Percentiles rank a stretch among this genome's conserved stretches.
Conservation (phyloP, 1,139 yeast genomes). For the Williopsis jadinii region DNA sequence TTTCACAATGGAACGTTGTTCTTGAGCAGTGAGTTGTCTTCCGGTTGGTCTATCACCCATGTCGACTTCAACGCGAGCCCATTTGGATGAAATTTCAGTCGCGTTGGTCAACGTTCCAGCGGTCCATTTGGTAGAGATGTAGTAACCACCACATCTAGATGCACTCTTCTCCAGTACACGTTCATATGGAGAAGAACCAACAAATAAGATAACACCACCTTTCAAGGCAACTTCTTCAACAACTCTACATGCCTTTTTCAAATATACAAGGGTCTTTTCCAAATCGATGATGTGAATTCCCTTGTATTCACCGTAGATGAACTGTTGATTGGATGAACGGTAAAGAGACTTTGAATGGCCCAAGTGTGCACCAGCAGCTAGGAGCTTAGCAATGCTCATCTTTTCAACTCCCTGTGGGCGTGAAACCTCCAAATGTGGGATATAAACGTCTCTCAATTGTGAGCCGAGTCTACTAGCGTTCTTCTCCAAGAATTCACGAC, state of each 20-base stretch:
- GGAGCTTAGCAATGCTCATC: slow-evolving; percentile 56
- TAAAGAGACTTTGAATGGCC: slow-evolving; percentile 81
- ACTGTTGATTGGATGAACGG: slow-evolving; percentile 86
- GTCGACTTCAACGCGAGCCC: slow-evolving; percentile 62
- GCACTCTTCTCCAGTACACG: slow-evolving; percentile 78
- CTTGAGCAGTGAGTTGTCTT: slow-evolving; percentile 43
- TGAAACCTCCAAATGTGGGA: slow-evolving; percentile 60
- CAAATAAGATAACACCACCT: slow-evolving; percentile 80
- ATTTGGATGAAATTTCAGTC: slow-evolving; percentile 61
- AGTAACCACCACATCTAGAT: slow-evolving; percentile 66
- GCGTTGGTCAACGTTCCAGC: slow-evolving; percentile 94
- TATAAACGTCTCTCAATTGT: slow-evolving; percentile 50
- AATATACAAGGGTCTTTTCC: slow-evolving; percentile 68
- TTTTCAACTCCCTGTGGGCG: slow-evolving; percentile 52
- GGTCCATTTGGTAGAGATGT: slow-evolving; percentile 82
- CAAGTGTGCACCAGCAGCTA: slow-evolving; percentile 92
- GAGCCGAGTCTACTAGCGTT: slow-evolving; percentile 53
- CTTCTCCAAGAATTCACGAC: slow-evolving; percentile 35
- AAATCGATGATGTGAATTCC: slow-evolving; percentile 87
- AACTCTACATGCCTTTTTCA: slow-evolving; percentile 76
- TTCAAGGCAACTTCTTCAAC: slow-evolving; percentile 72
- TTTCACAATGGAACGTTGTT: slow-evolving; percentile 44
- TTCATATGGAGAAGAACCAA: slow-evolving; percentile 77
- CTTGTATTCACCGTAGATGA: slow-evolving; percentile 77
- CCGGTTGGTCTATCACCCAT: slow-evolving; percentile 56